These are phyloP conservation scores for Talaromyces piceae DNA, from an alignment of 2,329 filamentous ascomycete genomes.

Conservation along the genomic window DNA sequence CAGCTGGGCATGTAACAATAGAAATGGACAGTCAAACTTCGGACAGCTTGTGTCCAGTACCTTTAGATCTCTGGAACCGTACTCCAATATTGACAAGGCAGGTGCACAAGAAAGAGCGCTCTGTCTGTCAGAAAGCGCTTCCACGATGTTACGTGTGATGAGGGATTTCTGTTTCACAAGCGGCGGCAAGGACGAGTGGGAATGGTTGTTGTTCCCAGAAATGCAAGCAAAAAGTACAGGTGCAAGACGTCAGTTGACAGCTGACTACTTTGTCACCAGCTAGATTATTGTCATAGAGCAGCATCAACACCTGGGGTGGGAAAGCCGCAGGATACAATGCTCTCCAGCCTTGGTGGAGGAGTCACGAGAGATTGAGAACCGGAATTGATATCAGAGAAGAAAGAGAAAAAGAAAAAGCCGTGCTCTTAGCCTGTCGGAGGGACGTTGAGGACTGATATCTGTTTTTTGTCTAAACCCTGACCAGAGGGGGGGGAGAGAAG, in stretches of 20 bases:
- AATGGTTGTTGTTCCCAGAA: not conserved
- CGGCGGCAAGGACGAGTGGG: not conserved
- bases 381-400: not conserved
- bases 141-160: conserved; percentile 10
- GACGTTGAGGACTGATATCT: conserved; percentile 17
- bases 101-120: conserved; percentile 4
- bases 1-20: not conserved
- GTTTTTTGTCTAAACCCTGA: conserved; percentile 14
- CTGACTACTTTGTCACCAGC: not conserved
- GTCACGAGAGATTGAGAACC: too few species aligned
- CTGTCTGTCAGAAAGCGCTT: conserved; percentile 2
- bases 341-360: too few species aligned
- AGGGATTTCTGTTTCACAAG: conserved; percentile 12
- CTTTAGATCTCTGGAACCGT: not conserved
- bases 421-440: conserved; percentile 15
- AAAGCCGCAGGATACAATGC: not conserved
- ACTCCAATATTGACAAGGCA: conserved; percentile 1
- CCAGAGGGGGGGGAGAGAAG: too few species aligned
- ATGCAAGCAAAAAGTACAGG: not conserved
- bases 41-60: conserved; percentile 5
- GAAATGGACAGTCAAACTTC: conserved; percentile 1
- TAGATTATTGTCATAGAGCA: not conserved
- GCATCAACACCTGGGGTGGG: not conserved
- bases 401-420: conserved; percentile 14
- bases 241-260: not conserved